Base-by-base conservation (phyloP, 768 basidiomycete genomes). In the Pleurotus giganteus region DNA sequence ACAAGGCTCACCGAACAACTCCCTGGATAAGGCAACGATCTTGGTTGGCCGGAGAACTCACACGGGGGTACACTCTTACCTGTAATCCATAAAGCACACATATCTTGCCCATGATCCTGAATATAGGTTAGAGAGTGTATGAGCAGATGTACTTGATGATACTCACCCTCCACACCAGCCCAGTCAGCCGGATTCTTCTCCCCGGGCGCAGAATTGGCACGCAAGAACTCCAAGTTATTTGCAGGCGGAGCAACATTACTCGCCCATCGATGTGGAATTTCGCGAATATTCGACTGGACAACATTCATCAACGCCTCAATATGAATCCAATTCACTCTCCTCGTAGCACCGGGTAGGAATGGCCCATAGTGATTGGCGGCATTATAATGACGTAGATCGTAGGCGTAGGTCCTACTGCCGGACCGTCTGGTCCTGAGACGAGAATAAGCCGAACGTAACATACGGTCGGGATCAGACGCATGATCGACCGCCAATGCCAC, bases 51-150 rank as follows among this genome's bases (percentile, higher is more conserved):
- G 19, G 46, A 17, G n/a, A 42, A 5, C 0, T 36, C 21, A 44
- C 34, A 23, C 4, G 7, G 21, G 19, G 45, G 26, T 19, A 28
- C 12, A 41, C 53, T 57, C 64, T 37, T 55, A 86, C 86, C 84
- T 77, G 66, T 89, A 88, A 70, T 90, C 89, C 85, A 89, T 84
- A 61, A 88, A 90, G 57, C 81, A 88, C 17, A 90, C 82, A 57
- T 84, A 83, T 66, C 89, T 73, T 58, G 79, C 74, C 89, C 89
- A 91, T n/a, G 74, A 78, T 5, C 88, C 78, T 79, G 53, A 36
- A 29, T 15, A 26, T 29, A 49, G 47, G 31, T 47, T 21, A 4
- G n/a, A 27, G 23, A 54, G 4, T 47, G 41, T 17, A 21, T 29
- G 15, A 13, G 23, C 13, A 1, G 7, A 11, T 32, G 4, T 44